Evolutionary conservation across 2,329 filamentous ascomycete genomes (phyloP), one percentile per base, ranked within the genome.

Genomic region (Paraconiothyrium sp.): DNA sequence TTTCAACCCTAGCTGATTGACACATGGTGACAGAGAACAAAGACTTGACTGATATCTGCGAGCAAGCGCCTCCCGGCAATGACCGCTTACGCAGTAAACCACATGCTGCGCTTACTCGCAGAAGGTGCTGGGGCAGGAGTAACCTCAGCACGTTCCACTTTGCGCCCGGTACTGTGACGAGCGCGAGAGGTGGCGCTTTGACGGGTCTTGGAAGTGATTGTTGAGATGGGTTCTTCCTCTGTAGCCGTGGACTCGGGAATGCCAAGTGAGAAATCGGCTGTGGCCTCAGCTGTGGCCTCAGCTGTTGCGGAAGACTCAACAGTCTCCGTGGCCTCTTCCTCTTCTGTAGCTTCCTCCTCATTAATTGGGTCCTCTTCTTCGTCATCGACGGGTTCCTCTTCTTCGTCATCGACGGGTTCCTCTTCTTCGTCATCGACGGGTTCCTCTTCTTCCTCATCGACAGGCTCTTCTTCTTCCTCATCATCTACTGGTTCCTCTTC

Each of bases 31-130:
- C 6, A 30, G 6, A 30, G 27, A 4, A 30, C 4, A 30, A 4
- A 30, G 6, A 30, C 6, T 4, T 30, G 27, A 30, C 2, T 30
- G 27, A 30, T 6, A 30, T 30, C 6, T 30, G 4, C 4, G 4
- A 30, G 6, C 27, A 30, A 30, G 4, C 2, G 27, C 27, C 27
- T 4, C 27, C 27, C 27, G 27, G 27, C 27, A 30, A 2, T 30
- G 27, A 30, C 4, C 27, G 48, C 47, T 34, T 70, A 9, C 55
- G 48, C 48, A 22, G 32, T 51, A 43, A 54, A 54, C 27, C 10
- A 2, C 7, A 54, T n/a, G 51, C 51, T 44, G 20, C 51, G 51
- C 37, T 54, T 54, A 27, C 34, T 20, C 8, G 14, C 16, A 9
- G 43, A 30, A 13, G 13, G 37, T 7, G 9, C 32, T 54, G 51